These are phyloP conservation scores for Botrytis galanthina DNA, from an alignment of 2,329 filamentous ascomycete genomes.

Conservation along the genomic window DNA sequence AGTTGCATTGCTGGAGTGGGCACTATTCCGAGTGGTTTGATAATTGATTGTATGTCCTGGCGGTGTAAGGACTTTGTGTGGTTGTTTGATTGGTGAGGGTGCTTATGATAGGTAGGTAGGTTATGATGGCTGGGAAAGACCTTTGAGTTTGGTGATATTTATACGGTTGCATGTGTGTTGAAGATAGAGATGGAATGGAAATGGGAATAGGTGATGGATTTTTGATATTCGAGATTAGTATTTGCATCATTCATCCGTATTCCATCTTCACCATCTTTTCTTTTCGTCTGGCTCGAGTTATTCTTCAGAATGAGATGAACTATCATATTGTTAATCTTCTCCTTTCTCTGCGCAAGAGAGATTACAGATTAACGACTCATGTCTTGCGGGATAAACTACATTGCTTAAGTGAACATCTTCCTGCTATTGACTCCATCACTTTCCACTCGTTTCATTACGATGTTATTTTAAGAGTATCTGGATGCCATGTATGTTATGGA, in stretches of 20 bases:
- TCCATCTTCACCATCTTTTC: not conserved
- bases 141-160: not conserved
- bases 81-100: not conserved
- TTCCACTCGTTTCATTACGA: not conserved
- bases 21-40: slow-evolving; percentile 4
- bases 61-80: not conserved
- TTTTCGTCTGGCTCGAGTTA: accelerated
- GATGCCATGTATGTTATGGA: not conserved
- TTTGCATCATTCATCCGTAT: not conserved
- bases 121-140: not conserved
- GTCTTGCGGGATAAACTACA: not conserved
- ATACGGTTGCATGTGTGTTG: not conserved
- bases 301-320: not conserved
- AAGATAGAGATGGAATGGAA: not conserved
- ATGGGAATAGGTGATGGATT: not conserved
- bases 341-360: not conserved
- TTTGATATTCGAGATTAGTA: not conserved
- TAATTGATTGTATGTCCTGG: not conserved
- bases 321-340: not conserved
- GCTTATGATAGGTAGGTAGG: too few species aligned
- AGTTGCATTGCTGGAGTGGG: not conserved
- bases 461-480: not conserved
- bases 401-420: not conserved
- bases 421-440: not conserved
- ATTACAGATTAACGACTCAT: not conserved